Base-by-base conservation (phyloP, 352 stramenopile genomes). In the Globisporangium acanthophoron region DNA sequence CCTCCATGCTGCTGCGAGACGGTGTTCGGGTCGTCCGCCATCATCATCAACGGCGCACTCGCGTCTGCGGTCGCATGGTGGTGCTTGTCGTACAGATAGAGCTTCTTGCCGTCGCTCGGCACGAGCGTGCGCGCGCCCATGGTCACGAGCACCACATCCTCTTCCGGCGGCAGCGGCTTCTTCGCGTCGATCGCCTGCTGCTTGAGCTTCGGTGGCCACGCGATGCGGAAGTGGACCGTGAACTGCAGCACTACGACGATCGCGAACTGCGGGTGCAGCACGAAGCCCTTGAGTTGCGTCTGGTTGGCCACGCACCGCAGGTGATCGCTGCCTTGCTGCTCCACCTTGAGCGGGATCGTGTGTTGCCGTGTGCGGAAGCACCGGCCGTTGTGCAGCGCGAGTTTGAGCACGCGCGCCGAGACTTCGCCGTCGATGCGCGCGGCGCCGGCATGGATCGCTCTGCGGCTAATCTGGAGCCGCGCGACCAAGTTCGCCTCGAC, bases 301-400 rank as follows among this genome's bases (percentile, higher is more conserved):
- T 59, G n/a, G 52, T 80, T 78, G 52, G 59, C 48, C 6, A 78
- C 70, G 35, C 76, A 86, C 0, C 66, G 53, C 31, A 97, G 60
- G 16, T 73, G 74, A 29, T 97, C 88, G 18, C 79, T 81, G 49
- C 87, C 85, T 5, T 73, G 70, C 2, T 85, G 66, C 7, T 88
- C 70, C 11, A 73, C 70, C 41, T 94, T 90, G 2, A 96, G 66
- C 1, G 80, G 69, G 5, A 96, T 59, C 3, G 67, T 91, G 47
- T 84, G 73, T 35, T 87, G 65, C 18, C 74, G 66, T 13, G 83
- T 88, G 24, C 78, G 69, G 46, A 96, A 91, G 48, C 78, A 85
- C 4, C 89, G 72, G 6, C 90, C 91, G 59, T 97, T 97, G 65
- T 97, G 91, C 9, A 96, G 70, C 6, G 84, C 85, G 20, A 97